phyloP scores from a whole-genome alignment of 1,284 basidiomycete genomes.

The Cryptococcus floricola region DNA sequence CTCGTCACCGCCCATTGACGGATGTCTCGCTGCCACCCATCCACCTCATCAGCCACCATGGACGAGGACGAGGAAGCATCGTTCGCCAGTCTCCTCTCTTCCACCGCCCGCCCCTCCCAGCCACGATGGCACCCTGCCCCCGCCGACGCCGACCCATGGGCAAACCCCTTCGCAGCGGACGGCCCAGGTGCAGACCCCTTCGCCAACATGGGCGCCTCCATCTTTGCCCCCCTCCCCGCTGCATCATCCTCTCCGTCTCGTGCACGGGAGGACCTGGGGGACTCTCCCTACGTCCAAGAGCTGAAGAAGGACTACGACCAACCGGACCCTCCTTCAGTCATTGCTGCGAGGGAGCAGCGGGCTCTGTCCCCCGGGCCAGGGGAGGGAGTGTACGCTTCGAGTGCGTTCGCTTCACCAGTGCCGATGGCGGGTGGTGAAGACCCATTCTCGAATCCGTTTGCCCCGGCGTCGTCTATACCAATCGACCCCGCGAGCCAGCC shows the following conservation, averaged over 20 bases:
- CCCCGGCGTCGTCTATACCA: neutral
- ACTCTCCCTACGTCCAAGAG: slow-evolving; percentile 30
- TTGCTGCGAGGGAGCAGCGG: slow-evolving; percentile 31
- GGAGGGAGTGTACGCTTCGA: slow-evolving; percentile 9
- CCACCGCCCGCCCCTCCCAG: slow-evolving; percentile 26
- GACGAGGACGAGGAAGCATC: slow-evolving; percentile 47
- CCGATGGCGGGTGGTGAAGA: neutral
- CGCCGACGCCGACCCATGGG: slow-evolving; percentile 40
- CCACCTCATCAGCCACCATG: slow-evolving; percentile 18
- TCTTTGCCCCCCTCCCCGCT: neutral
- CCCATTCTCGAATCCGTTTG: slow-evolving; percentile 10
- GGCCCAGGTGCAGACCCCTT: neutral
- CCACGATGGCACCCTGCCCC: slow-evolving; percentile 25
- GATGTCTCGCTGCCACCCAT: neutral
- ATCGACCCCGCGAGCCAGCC: neutral
- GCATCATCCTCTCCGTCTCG: neutral
- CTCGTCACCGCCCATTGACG: too few species aligned
- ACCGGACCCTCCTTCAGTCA: slow-evolving; percentile 42
- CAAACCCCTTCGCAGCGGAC: slow-evolving; percentile 44
- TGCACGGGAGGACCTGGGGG: slow-evolving; percentile 9
- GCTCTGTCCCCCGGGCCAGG: neutral
- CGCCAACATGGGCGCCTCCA: neutral
- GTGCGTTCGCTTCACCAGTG: slow-evolving; percentile 11
- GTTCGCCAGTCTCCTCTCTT: slow-evolving; percentile 41
- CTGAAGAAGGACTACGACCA: slow-evolving; percentile 19